Evolutionary conservation across 2,329 filamentous ascomycete genomes (phyloP), one percentile per base, ranked within the genome.

Genomic region (Talaromyces sp.): DNA sequence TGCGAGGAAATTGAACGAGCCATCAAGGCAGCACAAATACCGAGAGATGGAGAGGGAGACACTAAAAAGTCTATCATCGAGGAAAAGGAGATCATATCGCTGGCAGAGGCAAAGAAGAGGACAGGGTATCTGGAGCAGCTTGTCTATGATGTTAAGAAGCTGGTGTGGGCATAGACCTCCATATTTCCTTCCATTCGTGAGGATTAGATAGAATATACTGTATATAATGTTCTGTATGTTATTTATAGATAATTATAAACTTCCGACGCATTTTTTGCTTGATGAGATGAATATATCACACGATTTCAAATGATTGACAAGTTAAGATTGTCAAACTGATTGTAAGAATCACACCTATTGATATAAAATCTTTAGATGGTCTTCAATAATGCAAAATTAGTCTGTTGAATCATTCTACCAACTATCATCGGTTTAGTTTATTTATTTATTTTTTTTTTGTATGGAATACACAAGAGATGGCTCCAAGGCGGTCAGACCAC

Each of bases 121-220:
- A 97, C 94, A 0, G 91, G 93, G 0, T 83, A 96, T 71, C 77
- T 98, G 61, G 94, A 97, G 78, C 89, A 94, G 75, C 79, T 96
- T 73, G 92, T 93, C 1, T 93, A 98, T 81, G 90, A 90, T 66
- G 84, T 98, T 72, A 97, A 97, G 86, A 96, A 92, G 82, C 79
- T 98, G 75, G 93, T 99, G 13, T 98, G 95, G 95, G 83, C 84
- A 3, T 87, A 72, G 50, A 22, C 15, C 17, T 8, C 17, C 25
- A n/a, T 25, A 52, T n/a, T 8, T 13, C 49, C 8, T 49, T 31
- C n/a, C 15, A 17, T 31, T 10, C 49, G 33, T 10, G 6, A 52
- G 25, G 27, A 35, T 17, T 15, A 10, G 52, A 6, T 56, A 22
- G 31, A 31, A 8, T 54, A 22, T 35, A 35, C 5, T 52, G 27